Evolutionary conservation across 768 basidiomycete genomes (phyloP).

Genomic region (Crucibulum laeve): DNA sequence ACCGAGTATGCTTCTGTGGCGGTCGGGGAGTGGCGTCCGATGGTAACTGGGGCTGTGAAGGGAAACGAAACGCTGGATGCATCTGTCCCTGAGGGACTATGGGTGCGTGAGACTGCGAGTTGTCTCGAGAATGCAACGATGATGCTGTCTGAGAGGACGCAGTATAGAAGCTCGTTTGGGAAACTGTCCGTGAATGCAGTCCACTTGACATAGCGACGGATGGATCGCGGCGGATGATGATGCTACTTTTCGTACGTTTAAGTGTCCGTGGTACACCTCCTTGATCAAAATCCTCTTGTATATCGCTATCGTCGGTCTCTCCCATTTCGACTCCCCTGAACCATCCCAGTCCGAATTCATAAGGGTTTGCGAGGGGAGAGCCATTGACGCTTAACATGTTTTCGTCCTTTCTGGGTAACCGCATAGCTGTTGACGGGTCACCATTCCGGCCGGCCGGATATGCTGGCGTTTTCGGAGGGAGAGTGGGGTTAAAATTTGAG

Average conservation of each 20-base stretch:
- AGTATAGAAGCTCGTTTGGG: slow-evolving; percentile 45
- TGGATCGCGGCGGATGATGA: slow-evolving; percentile 58
- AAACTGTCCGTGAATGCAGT: slow-evolving; percentile 43
- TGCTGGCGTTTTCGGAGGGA: slow-evolving; percentile 52
- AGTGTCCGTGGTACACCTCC: slow-evolving; percentile 23
- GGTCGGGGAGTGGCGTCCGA: slow-evolving; percentile 31
- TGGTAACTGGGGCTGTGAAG: slow-evolving; percentile 17
- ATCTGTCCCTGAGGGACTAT: too few species aligned
- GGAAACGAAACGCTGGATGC: slow-evolving; percentile 21
- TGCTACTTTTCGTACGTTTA: slow-evolving; percentile 53
- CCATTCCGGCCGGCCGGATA: slow-evolving; percentile 33
- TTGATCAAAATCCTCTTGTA: slow-evolving; percentile 16
- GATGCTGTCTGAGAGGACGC: slow-evolving; percentile 30
- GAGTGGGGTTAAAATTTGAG: slow-evolving; percentile 67
- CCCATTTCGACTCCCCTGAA: slow-evolving; percentile 39
- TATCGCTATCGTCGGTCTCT: slow-evolving; percentile 26
- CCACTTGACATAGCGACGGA: slow-evolving; percentile 31
- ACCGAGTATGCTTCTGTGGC: slow-evolving; percentile 22
- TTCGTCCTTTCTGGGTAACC: slow-evolving; percentile 71
- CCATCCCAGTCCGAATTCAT: slow-evolving; percentile 61
- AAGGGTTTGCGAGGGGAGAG: slow-evolving; percentile 78
- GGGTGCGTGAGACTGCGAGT: slow-evolving; percentile 27
- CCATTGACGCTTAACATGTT: slow-evolving; percentile 80
- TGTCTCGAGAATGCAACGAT: slow-evolving; percentile 38
- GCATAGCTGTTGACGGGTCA: slow-evolving; percentile 40